phyloP scores from a whole-genome alignment of 306 rosid genomes.

The Quercus ilex region DNA sequence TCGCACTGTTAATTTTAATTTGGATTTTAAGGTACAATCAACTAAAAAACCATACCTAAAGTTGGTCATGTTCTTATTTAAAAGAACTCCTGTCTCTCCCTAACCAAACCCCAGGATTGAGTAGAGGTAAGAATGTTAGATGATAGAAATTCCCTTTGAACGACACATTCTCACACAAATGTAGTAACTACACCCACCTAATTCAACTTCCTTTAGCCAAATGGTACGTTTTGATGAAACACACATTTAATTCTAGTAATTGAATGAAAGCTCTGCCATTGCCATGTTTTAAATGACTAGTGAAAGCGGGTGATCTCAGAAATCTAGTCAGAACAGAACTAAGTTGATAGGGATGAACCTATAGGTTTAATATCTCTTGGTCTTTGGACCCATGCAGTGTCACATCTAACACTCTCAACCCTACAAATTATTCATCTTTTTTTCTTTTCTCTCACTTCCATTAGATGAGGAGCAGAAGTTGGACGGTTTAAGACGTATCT shows the following conservation, averaged over 20 bases:
- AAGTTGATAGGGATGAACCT: constrained; percentile 37
- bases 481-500: constrained; percentile 20
- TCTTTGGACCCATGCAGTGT: constrained; percentile 42
- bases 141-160: background rate
- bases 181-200: constrained; percentile 42
- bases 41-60: too few species aligned
- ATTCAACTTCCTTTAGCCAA: constrained; percentile 21
- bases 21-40: too few species aligned
- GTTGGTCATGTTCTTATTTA: too few species aligned
- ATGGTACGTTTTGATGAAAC: constrained; percentile 11
- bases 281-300: constrained; percentile 26
- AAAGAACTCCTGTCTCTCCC: too few species aligned
- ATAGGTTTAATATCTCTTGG: constrained; percentile 34
- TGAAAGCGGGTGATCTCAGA: constrained; percentile 13
- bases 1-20: too few species aligned
- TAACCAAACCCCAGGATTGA: too few species aligned
- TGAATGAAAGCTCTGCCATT: background rate
- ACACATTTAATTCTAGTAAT: constrained; percentile 17
- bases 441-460: background rate
- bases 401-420: constrained; percentile 42
- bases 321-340: constrained; percentile 24
- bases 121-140: too few species aligned
- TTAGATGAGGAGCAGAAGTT: constrained; percentile 5
- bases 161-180: background rate
- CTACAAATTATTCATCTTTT: constrained; percentile 20